Evolutionary conservation across 176 grass and related monocot species (phyloP).

Genomic region (Phragmites australis): DNA sequence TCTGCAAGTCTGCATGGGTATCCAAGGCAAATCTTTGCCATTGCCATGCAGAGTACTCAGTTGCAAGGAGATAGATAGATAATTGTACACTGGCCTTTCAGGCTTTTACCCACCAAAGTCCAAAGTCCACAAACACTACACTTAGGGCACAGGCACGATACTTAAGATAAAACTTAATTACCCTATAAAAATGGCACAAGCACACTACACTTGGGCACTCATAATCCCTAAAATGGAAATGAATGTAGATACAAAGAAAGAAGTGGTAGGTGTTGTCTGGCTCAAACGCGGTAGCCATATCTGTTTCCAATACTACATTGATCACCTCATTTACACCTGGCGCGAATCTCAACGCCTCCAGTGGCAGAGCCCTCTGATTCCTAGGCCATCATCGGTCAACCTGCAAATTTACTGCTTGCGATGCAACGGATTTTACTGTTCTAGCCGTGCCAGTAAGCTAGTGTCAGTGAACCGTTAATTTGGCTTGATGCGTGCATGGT

Average conservation of each 20-base stretch:
- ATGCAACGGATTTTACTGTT: neutral
- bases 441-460: neutral
- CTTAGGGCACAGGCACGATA: no score
- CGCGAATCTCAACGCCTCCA: neutral
- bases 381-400: slow-evolving; percentile 7
- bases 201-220: no score
- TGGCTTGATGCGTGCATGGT: neutral
- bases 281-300: neutral
- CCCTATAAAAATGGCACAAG: no score
- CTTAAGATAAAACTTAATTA: no score
- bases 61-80: neutral
- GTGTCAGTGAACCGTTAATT: neutral
- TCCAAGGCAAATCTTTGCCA: neutral
- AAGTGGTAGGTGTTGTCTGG: no score
- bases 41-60: neutral
- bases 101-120: neutral
- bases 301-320: neutral
- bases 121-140: no score
- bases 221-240: no score
- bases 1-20: neutral
- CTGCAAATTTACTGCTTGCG: neutral
- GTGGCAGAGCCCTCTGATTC: neutral
- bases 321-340: neutral
- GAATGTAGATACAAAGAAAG: no score
- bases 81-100: neutral